Conservation (phyloP, 2,329 filamentous ascomycete genomes). For the Fusarium setosum region DNA sequence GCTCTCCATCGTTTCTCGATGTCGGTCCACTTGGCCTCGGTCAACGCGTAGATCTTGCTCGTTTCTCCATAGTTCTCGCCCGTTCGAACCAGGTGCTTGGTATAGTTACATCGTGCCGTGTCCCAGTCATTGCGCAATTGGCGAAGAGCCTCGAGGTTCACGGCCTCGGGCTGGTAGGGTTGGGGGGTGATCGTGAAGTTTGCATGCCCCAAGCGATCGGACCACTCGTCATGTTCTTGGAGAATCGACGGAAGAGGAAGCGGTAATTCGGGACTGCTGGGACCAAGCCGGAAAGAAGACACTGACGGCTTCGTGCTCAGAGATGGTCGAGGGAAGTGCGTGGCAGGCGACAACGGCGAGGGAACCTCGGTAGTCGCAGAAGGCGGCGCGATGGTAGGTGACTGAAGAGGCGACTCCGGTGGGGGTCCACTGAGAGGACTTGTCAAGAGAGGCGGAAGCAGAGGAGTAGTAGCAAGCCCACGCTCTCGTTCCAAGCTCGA, state of each 20-base stretch:
- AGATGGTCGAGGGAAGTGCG: constrained; percentile 63
- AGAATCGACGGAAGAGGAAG: constrained; percentile 72
- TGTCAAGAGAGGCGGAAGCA: constrained; percentile 84
- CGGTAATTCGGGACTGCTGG: constrained; percentile 68
- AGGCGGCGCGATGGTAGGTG: constrained; percentile 77
- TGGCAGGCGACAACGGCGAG: constrained; percentile 61
- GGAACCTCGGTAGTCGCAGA: constrained; percentile 52
- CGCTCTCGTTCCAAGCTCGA: constrained; percentile 68
- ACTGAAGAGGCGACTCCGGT: constrained; percentile 85
- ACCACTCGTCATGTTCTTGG: constrained; percentile 83
- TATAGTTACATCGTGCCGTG: constrained; percentile 84
- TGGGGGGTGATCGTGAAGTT: constrained; percentile 90
- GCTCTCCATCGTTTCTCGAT: constrained; percentile 80
- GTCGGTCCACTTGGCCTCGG: constrained; percentile 88
- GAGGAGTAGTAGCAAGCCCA: constrained; percentile 78
- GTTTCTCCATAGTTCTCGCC: constrained; percentile 92
- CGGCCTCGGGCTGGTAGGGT: constrained; percentile 77
- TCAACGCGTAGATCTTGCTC: constrained; percentile 87
- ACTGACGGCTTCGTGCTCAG: constrained; percentile 82
- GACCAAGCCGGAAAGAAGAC: constrained; percentile 75
- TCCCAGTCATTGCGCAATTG: constrained; percentile 85
- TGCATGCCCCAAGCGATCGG: constrained; percentile 86
- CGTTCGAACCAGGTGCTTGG: constrained; percentile 87
- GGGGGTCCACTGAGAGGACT: constrained; percentile 65
- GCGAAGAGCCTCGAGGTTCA: constrained; percentile 67